Percentiles rank a stretch among this genome's conserved stretches.
phyloP scores from a whole-genome alignment of 148 eudicot species.

The Rhododendron henanense region DNA sequence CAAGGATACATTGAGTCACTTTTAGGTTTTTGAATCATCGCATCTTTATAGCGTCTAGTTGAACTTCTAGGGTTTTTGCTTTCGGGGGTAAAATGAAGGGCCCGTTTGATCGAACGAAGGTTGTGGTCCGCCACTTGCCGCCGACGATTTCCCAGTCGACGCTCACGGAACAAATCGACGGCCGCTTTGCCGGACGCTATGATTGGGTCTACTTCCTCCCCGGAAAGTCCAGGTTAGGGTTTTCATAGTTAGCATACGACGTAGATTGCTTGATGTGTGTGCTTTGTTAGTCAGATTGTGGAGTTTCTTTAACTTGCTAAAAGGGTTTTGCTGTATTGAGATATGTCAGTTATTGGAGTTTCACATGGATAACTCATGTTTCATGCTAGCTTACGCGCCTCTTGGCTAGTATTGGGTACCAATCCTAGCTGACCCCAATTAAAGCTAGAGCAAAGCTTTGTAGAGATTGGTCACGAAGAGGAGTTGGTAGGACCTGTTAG shows the following conservation, averaged over 20 bases:
- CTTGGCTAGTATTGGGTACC: no score
- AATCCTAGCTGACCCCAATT: no score
- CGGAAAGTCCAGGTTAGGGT: slow-evolving; percentile 40
- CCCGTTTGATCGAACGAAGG: slow-evolving; percentile 47
- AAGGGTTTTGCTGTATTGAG: background rate
- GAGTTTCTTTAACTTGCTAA: background rate
- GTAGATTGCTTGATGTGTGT: background rate
- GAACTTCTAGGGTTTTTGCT: slow-evolving; percentile 24
- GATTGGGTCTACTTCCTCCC: slow-evolving; percentile 39
- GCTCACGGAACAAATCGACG: slow-evolving; percentile 41
- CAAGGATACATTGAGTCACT: slow-evolving; percentile 11
- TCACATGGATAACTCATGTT: background rate
- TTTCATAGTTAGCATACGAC: background rate
- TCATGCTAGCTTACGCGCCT: no score
- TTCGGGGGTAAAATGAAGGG: slow-evolving; percentile 32
- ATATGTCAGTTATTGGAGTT: background rate
- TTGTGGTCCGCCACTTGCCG: slow-evolving; percentile 59
- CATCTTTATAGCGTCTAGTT: background rate
- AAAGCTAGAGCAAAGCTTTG: no score
- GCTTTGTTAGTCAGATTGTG: background rate
- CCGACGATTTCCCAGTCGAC: slow-evolving; percentile 39
- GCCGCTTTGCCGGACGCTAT: slow-evolving; percentile 40
- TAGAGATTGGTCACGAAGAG: background rate
- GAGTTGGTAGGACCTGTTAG: background rate
- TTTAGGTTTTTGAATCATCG: slow-evolving; percentile 2